Base-by-base conservation (phyloP, 148 eudicot species). In the Bassia scoparia region DNA sequence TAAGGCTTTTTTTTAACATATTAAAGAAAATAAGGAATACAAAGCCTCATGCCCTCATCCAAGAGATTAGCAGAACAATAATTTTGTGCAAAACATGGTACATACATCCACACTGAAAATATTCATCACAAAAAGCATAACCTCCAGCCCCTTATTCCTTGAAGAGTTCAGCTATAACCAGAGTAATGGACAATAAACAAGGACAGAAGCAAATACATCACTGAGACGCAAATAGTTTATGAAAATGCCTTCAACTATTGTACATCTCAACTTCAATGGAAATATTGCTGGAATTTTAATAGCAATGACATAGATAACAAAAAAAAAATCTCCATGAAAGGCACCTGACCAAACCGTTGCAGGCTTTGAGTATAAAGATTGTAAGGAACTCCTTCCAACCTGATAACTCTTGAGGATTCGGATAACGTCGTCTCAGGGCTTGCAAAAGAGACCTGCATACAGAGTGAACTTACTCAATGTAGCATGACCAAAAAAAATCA, bases 331-430 rank as follows among this genome's bases (percentile, higher is more conserved):
- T 67, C 70, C 67, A 77, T 63, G 56, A 59, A 54, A 77, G 58
- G 79, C 81, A 85, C 88, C 86, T 85, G 88, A 70, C 86, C 81
- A 80, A 78, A 76, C 65, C 80, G 67, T 49, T 78, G 82, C 72
- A 73, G 75, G 77, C 81, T 83, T 75, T 83, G 82, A 63, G 82
- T 80, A 71, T 80, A 74, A 48, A 85, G 79, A 81, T 68, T 73
- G 82, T 85, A 85, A 59, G 86, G 69, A 70, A 78, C 82, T 58
- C 86, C 86, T 24, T 75, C 84, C 67, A 85, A 80, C 81, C 79
- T 80, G 64, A 85, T 69, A 48, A 63, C 78, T 77, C 69, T 60
- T 13, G 83, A 78, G 53, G 55, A 54, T 37, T 81, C 67, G 41
- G 74, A 61, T 59, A 46, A 72, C 34, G 61, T 71, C 20, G 82